phyloP scores from a whole-genome alignment of 2,329 filamentous ascomycete species.

The Chaetomiaceae sp. region DNA sequence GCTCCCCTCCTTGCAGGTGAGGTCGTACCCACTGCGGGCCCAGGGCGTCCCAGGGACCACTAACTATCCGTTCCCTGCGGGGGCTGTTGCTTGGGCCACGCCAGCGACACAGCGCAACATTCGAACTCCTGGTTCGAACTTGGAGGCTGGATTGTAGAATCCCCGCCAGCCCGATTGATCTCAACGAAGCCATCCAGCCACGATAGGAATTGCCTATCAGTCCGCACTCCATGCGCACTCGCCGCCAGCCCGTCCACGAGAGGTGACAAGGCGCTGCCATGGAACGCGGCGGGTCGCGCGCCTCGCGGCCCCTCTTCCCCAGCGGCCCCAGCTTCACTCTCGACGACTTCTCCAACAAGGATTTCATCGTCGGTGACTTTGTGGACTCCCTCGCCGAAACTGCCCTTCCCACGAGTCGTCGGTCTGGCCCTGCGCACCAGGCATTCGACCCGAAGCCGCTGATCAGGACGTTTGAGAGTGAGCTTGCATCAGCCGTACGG shows the following conservation, averaged over 20 bases:
- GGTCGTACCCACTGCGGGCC: too few relatives aligned
- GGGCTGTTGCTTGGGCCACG: too few relatives aligned
- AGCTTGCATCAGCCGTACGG: too few relatives aligned
- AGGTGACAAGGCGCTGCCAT: slow-evolving; percentile 28
- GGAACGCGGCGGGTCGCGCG: slow-evolving; percentile 37
- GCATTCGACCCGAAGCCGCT: slow-evolving; percentile 92
- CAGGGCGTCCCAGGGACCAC: too few relatives aligned
- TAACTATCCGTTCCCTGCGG: too few relatives aligned
- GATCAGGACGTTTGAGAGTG: slow-evolving; percentile 88
- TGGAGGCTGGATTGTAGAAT: too few relatives aligned
- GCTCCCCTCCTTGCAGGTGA: too few relatives aligned
- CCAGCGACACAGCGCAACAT: too few relatives aligned
- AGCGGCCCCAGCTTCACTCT: slow-evolving; percentile 78
- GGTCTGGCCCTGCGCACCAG: slow-evolving; percentile 60
- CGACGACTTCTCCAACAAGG: slow-evolving; percentile 80
- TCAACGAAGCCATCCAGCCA: too few relatives aligned
- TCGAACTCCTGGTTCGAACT: too few relatives aligned
- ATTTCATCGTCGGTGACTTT: slow-evolving; percentile 98
- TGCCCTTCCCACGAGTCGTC: slow-evolving; percentile 70
- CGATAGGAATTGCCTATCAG: too few relatives aligned
- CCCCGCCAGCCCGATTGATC: too few relatives aligned
- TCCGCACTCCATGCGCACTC: slow-evolving; percentile 11
- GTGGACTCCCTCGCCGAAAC: slow-evolving; percentile 86
- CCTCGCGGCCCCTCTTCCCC: slow-evolving; percentile 64
- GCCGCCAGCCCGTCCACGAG: slow-evolving; percentile 13